phyloP scores from a whole-genome alignment of 2,329 filamentous ascomycete species.

The Ophiostoma angusticollis region DNA sequence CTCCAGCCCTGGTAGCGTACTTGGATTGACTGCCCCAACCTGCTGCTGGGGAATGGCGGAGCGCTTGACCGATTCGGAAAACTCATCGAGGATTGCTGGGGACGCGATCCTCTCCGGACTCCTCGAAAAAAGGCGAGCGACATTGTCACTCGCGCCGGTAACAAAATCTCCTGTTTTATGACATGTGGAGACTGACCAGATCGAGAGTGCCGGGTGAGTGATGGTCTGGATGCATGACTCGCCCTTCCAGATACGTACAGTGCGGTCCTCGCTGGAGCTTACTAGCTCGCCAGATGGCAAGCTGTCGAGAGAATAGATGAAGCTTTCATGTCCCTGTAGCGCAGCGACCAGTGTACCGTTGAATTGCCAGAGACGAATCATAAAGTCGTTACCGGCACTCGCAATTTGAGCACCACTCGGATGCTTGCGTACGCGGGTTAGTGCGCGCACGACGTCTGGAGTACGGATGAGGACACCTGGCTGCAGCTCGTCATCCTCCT shows the following conservation, averaged over 20 bases:
- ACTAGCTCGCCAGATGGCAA: conserved; percentile 77
- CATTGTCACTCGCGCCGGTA: conserved; percentile 80
- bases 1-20: conserved; percentile 77
- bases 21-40: conserved; percentile 67
- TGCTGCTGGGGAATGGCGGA: conserved; percentile 85
- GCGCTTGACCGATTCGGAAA: conserved; percentile 68
- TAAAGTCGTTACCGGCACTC: conserved; percentile 83
- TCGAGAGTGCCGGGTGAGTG: conserved; percentile 90
- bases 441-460: conserved; percentile 74
- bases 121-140: conserved; percentile 74
- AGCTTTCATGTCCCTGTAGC: conserved; percentile 81
- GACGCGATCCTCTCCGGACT: conserved; percentile 56
- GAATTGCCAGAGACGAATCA: conserved; percentile 77
- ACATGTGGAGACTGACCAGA: conserved; percentile 85
- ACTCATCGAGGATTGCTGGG: conserved; percentile 53
- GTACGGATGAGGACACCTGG: conserved; percentile 46
- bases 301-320: conserved; percentile 74
- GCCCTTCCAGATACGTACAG: conserved; percentile 76
- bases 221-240: conserved; percentile 84
- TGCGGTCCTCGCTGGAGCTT: conserved; percentile 89
- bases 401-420: conserved; percentile 82
- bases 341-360: conserved; percentile 64
- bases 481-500: conserved; percentile 40
- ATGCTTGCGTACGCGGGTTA: conserved; percentile 66
- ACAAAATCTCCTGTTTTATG: conserved; percentile 77